Conservation (phyloP, 805 yeast genomes). For the Hanseniaspora occidentalis region DNA sequence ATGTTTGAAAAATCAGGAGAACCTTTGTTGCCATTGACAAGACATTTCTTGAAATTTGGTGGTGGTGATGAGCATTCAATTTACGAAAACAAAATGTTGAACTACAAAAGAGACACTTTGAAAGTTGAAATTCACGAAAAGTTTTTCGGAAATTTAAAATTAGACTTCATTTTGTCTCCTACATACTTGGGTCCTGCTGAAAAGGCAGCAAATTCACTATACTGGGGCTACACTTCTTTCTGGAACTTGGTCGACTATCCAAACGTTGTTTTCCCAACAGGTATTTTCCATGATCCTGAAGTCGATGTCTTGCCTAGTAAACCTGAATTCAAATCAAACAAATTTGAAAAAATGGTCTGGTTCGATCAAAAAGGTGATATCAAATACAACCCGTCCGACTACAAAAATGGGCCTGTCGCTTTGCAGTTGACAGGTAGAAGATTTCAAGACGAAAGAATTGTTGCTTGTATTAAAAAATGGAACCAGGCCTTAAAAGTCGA, state of each 20-base stretch:
- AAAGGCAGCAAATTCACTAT: conserved; percentile 44
- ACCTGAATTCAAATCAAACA: conserved; percentile 10
- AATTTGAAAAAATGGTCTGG: conserved; percentile 17
- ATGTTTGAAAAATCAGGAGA: conserved; percentile 52
- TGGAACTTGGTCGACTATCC: conserved; percentile 68
- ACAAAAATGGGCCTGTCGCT: conserved; percentile 36
- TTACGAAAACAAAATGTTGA: conserved; percentile 43
- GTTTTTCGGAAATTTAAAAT: conserved; percentile 10
- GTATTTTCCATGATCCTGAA: conserved; percentile 42
- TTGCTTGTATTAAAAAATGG: conserved; percentile 33
- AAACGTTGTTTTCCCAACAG: conserved; percentile 50
- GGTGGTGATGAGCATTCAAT: conserved; percentile 38
- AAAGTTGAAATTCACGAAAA: conserved; percentile 30
- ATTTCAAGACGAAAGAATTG: conserved; percentile 36
- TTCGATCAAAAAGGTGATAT: conserved; percentile 10
- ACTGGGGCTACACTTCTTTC: conserved; percentile 72
- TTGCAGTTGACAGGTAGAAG: conserved; percentile 39
- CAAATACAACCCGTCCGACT: conserved; percentile 24
- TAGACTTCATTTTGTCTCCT: conserved; percentile 60
- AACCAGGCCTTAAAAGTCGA: conserved; percentile 21
- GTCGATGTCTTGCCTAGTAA: conserved; percentile 31
- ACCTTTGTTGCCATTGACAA: conserved; percentile 51
- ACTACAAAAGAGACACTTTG: conserved; percentile 41
- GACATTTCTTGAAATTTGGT: conserved; percentile 48
- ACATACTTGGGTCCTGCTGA: conserved; percentile 65